Evolutionary conservation across 108 stramenopile genomes (phyloP).

Genomic region (Epithemia pelagica): DNA sequence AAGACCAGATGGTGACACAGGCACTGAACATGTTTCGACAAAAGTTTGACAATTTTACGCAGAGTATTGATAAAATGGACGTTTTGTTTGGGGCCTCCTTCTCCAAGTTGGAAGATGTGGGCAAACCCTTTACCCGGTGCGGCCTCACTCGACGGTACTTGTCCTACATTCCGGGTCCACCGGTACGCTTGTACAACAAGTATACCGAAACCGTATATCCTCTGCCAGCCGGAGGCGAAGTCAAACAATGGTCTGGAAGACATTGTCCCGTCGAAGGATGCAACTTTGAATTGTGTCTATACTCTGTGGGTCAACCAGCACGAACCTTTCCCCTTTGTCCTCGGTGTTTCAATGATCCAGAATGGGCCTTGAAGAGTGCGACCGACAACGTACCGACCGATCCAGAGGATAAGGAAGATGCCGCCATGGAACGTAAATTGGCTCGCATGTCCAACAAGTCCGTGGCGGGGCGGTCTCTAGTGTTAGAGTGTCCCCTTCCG

Average conservation of each 20-base stretch:
- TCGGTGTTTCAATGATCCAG: constrained; percentile 76
- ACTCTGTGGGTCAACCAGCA: constrained; percentile 69
- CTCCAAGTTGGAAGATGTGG: constrained; percentile 83
- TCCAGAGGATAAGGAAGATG: constrained; percentile 24
- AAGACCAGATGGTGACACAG: constrained; percentile 50
- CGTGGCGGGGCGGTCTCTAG: constrained; percentile 62
- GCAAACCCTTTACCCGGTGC: constrained; percentile 84
- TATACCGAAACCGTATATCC: constrained; percentile 79
- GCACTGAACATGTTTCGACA: constrained; percentile 65
- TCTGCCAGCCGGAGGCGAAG: constrained; percentile 67
- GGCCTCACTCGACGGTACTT: constrained; percentile 53
- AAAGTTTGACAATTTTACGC: constrained; percentile 72
- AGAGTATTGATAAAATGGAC: constrained; percentile 75
- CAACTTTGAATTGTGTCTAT: constrained; percentile 80
- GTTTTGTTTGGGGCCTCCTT: constrained; percentile 82
- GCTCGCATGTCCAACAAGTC: constrained; percentile 45
- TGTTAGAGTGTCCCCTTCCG: constrained; percentile 75
- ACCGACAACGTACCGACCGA: constrained; percentile 16
- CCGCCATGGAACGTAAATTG: constrained; percentile 61
- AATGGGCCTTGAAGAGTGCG: constrained; percentile 51
- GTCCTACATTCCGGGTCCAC: constrained; percentile 54
- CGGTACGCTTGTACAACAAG: constrained; percentile 69
- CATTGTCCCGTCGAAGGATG: constrained; percentile 64
- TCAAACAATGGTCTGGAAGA: constrained; percentile 80
- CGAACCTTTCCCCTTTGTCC: constrained; percentile 85